Evolutionary conservation across 2,329 filamentous ascomycete species (phyloP).

Genomic region (Tricladium varicosporioides): DNA sequence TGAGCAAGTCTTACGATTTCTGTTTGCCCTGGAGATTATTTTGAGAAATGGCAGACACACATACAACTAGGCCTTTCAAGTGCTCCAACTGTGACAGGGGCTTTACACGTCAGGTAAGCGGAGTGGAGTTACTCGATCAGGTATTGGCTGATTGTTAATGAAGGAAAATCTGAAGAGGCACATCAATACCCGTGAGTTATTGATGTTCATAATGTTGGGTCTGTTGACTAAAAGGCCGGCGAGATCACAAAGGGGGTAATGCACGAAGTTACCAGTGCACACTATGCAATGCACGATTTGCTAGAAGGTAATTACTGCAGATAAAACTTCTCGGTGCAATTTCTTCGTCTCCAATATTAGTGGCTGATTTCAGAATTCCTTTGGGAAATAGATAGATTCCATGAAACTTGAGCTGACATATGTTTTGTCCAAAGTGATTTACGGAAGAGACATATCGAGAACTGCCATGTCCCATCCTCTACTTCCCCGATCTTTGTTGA

Average conservation of each 20-base stretch:
- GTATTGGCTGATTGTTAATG: too few species aligned
- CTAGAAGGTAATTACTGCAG: constrained; percentile 1
- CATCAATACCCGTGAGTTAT: constrained; percentile 9
- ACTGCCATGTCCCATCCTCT: constrained; percentile 4
- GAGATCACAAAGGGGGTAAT: constrained; percentile 8
- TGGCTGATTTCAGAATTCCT: too few species aligned
- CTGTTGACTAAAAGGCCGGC: not conserved
- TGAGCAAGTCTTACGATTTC: too few species aligned
- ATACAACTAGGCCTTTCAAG: constrained; percentile 3
- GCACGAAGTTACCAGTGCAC: constrained; percentile 8
- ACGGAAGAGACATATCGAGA: constrained; percentile 11
- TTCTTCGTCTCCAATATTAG: too few species aligned
- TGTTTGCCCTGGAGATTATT: not conserved
- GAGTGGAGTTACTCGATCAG: too few species aligned
- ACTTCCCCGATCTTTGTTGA: not conserved
- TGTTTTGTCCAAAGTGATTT: constrained; percentile 2
- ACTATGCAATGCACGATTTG: constrained; percentile 7
- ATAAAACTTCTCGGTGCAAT: too few species aligned
- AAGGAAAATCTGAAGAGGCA: constrained; percentile 12
- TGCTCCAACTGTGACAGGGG: constrained; percentile 5
- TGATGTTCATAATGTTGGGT: not conserved
- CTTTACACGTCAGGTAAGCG: constrained; percentile 8
- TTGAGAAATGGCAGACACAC: not conserved
- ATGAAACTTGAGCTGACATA: too few species aligned
- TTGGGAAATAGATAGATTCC: too few species aligned